Evolutionary conservation across 495 filamentous ascomycete genomes (phyloP).

Genomic region (Neurospora sp.): DNA sequence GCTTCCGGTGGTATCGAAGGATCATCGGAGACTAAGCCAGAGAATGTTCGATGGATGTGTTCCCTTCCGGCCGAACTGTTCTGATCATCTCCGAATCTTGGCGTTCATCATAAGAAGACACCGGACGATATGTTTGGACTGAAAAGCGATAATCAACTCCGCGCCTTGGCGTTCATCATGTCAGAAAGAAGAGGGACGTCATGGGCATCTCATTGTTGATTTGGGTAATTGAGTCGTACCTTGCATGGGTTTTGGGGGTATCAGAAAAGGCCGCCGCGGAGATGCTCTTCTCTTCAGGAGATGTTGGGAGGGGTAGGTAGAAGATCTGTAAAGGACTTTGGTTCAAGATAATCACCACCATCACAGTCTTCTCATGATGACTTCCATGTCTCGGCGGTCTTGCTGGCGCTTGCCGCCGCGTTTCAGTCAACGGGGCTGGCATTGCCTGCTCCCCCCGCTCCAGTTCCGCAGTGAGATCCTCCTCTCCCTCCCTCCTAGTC

Average conservation of each 20-base stretch:
- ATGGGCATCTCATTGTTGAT: not conserved
- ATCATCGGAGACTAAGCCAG: not conserved
- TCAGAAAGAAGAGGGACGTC: not conserved
- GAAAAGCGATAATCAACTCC: not conserved
- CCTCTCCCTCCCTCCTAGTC: no score
- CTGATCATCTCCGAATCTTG: no score
- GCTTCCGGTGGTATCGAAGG: no score
- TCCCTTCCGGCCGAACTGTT: not conserved
- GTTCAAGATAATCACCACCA: not conserved
- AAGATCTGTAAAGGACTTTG: not conserved
- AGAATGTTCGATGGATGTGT: not conserved
- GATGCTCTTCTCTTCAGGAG: not conserved
- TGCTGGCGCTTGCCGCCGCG: not conserved
- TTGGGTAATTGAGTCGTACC: not conserved
- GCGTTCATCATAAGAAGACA: no score
- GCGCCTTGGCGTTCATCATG: not conserved
- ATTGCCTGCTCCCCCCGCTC: not conserved
- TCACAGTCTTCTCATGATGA: not conserved
- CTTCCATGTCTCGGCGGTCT: not conserved
- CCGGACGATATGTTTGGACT: no score
- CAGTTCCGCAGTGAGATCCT: not conserved
- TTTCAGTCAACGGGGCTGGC: not conserved
- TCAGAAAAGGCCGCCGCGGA: not conserved
- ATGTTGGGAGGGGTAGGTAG: not conserved
- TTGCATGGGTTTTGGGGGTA: not conserved